Base-by-base conservation (phyloP, 1,284 basidiomycete species). In the Microbotryomycetes sp. region DNA sequence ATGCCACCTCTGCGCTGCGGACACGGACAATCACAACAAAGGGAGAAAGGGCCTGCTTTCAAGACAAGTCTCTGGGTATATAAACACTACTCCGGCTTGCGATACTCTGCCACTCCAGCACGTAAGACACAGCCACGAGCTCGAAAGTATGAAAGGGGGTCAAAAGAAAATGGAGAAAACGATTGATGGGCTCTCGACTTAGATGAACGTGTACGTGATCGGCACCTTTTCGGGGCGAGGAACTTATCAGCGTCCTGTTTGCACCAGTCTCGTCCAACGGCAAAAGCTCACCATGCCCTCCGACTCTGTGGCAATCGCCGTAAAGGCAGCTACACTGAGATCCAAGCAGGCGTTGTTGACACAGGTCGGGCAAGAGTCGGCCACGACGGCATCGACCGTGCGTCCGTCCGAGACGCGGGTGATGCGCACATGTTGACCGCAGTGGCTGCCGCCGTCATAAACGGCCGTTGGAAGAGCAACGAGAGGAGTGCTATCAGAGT, bases 291-390 rank as follows among this genome's bases (percentile, higher is more conserved):
- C 50, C 50, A 52, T 52, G 24, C 50, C 50, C 18, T 52, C 50
- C 11, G 18, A n/a, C 28, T 52, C 50, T 16, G 50, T 52, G 15
- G 50, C 84, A 60, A 92, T 81, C n/a, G 73, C 69, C 50, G 77
- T 58, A 82, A 94, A 96, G 35, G 88, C 86, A 57, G 72, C 83
- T 24, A 74, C 66, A 18, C 88, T 91, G 63, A 94, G 81, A 74
- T 96, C 91, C 72, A 48, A 23, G 13, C 18, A 56, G 6, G n/a
- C 23, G 24, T 26, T 29, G 29, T 27, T 52, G 28, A 52, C 26
- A 26, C 50, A 52, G 45, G 54, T 45, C 13, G 50, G 50, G 24
- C 50, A 52, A 29, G 26, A 27, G 28, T 52, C 50, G 28, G 24
- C 28, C 9, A 52, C 50, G 23, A 29, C 28, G 16, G 50, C 50